Evolutionary conservation across 192 early-diverging fungal genomes (phyloP), one percentile per base, ranked within the genome.

Genomic region (Umbelopsis isabellina): DNA sequence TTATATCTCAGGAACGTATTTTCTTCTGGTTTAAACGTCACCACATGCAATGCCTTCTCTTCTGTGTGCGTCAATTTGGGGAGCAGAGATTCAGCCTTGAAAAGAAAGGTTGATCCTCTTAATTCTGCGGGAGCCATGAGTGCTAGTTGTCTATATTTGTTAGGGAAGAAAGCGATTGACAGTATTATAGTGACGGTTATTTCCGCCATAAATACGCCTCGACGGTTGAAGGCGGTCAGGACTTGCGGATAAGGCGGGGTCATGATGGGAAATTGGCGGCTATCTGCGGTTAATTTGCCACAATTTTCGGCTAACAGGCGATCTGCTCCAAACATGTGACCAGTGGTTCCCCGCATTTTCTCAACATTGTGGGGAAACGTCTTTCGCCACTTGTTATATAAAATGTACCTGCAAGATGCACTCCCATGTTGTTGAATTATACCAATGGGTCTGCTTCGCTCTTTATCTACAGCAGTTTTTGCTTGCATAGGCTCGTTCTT

Each of bases 401-500:
- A 41, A 41, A 41, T 6, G 37, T 10, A 41, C 37, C 37, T 6
- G 37, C 2, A 41, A 9, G 37, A 41, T 41, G 37, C 6, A 41
- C 5, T 10, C 37, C 0, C 7, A 41, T 41, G 55, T 61, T 35
- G 55, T 35, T 61, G 25, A 25, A 16, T 61, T 15, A 25, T 18
- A 46, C 22, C 45, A 46, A 66, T 66, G 65, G 65, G 65, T 66
- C 15, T 66, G 6, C 44, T 20, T 46, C 65, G 65, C 13, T 21
- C 65, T 21, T 21, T 66, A 10, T 66, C 45, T 66, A 66, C 78
- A 22, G 78, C 78, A 25, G 73, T 55, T 1, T 67, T 86, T 27
- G 82, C 85, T 21, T 75, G 81, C 47, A 48, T 87, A 48, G 86
- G 83, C 27, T 82, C 83, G 2, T 78, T 87, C 46, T 68, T 88